These are phyloP conservation scores for Penicillium angulare DNA, from an alignment of 495 filamentous ascomycete species.

Conservation along the genomic window DNA sequence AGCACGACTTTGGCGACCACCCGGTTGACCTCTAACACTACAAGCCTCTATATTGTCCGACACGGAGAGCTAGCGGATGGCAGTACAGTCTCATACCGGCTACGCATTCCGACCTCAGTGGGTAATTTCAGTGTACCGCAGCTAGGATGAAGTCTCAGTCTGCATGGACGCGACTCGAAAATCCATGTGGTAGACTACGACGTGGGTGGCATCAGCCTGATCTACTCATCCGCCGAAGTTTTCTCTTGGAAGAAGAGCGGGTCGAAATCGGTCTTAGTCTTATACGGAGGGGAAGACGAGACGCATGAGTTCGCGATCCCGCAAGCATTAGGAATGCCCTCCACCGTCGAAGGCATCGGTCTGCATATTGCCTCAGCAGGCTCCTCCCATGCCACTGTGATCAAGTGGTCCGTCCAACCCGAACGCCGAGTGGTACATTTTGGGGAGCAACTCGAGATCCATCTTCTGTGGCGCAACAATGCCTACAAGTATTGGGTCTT, in stretches of 20 bases:
- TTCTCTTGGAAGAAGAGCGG: background rate
- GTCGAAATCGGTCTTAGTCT: background rate
- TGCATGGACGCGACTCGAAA: background rate
- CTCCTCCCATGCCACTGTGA: background rate
- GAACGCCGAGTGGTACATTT: background rate
- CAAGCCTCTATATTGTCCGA: background rate
- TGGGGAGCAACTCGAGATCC: background rate
- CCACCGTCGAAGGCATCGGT: background rate
- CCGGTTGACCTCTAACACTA: background rate
- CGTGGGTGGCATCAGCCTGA: background rate
- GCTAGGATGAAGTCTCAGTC: background rate
- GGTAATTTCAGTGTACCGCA: background rate
- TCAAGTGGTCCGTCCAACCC: background rate
- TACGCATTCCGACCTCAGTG: background rate
- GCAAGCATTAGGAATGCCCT: background rate
- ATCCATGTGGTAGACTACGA: background rate
- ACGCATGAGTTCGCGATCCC: background rate
- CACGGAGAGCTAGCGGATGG: background rate
- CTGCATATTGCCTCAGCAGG: background rate
- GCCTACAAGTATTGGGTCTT: background rate
- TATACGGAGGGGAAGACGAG: background rate
- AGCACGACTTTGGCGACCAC: background rate
- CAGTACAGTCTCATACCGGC: background rate
- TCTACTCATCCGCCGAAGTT: background rate
- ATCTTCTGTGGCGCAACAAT: background rate